Conservation (phyloP, 2,329 filamentous ascomycete genomes). For the Zarea fungicola region DNA sequence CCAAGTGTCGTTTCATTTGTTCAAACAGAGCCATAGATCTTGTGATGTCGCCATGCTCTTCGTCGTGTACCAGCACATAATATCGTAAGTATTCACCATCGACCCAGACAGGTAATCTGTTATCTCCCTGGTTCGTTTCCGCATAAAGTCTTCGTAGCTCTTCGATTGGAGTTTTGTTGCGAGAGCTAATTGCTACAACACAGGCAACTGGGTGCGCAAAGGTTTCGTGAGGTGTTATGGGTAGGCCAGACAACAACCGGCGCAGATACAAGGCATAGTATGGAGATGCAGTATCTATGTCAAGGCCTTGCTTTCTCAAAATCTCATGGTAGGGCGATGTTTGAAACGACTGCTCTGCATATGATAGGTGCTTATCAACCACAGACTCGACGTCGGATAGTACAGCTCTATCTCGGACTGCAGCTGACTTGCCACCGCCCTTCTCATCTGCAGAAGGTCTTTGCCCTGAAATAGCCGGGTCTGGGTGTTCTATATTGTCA, state of each 20-base stretch:
- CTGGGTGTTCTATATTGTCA: constrained; percentile 48
- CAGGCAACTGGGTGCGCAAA: constrained; percentile 93
- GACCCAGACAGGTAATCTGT: constrained; percentile 75
- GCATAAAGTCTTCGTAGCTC: constrained; percentile 78
- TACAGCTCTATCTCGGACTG: constrained; percentile 25
- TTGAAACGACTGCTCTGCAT: constrained; percentile 59
- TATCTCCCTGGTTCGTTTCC: constrained; percentile 73
- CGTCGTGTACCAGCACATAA: constrained; percentile 94
- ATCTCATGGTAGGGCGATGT: constrained; percentile 30
- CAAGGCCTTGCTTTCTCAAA: constrained; percentile 36
- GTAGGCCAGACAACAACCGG: constrained; percentile 72
- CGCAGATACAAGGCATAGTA: constrained; percentile 84
- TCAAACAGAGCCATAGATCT: constrained; percentile 89
- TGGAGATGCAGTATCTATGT: constrained; percentile 57
- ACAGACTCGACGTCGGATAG: constrained; percentile 71
- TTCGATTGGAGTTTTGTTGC: constrained; percentile 77
- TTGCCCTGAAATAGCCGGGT: constrained; percentile 29
- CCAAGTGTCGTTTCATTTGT: constrained; percentile 98
- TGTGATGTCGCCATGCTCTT: constrained; percentile 88
- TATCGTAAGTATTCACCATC: constrained; percentile 90
- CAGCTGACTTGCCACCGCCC: constrained; percentile 23
- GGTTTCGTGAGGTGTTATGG: constrained; percentile 80
- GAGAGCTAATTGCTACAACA: constrained; percentile 90
- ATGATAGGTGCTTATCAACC: constrained; percentile 71
- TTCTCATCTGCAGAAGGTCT: constrained; percentile 35